These are phyloP conservation scores for Phoenix dactylifera DNA, from an alignment of 176 grass and related monocot species.

Conservation along the genomic window DNA sequence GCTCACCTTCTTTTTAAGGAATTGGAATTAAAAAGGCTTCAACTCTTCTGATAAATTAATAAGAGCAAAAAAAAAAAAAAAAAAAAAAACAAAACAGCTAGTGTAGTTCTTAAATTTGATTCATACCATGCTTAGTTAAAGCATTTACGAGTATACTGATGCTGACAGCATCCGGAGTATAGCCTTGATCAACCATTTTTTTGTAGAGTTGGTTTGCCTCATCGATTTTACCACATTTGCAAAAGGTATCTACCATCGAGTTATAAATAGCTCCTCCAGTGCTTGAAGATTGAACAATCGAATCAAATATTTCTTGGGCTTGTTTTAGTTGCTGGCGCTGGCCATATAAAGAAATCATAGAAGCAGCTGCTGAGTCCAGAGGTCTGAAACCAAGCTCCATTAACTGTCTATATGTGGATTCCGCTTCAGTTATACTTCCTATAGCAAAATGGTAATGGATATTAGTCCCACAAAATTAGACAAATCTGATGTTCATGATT, in stretches of 20 bases:
- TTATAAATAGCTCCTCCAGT: slow-evolving; percentile 35
- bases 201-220: slow-evolving; percentile 46
- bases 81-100: too few species aligned
- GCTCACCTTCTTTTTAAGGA: too few species aligned
- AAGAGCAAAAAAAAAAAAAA: too few species aligned
- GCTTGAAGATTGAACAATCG: slow-evolving; percentile 17
- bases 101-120: too few species aligned
- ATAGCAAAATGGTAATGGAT: slow-evolving; percentile 30
- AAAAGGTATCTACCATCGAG: slow-evolving; percentile 67
- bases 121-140: slow-evolving; percentile 58
- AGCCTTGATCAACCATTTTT: slow-evolving; percentile 33
- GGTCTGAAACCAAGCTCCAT: slow-evolving; percentile 43
- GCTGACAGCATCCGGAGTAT: slow-evolving; percentile 48
- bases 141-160: slow-evolving; percentile 79
- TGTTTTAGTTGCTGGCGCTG: slow-evolving; percentile 39
- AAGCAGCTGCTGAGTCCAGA: slow-evolving; percentile 46
- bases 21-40: too few species aligned
- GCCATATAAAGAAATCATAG: slow-evolving; percentile 76
- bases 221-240: slow-evolving; percentile 51
- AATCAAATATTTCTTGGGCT: slow-evolving; percentile 49
- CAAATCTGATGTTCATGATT: too few species aligned
- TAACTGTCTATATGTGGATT: slow-evolving; percentile 48
- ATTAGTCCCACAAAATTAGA: too few species aligned
- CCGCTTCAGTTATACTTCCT: slow-evolving; percentile 48
- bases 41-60: too few species aligned